Conservation (phyloP, 176 grass and related monocot genomes). For the Miscanthus lutarioriparius region DNA sequence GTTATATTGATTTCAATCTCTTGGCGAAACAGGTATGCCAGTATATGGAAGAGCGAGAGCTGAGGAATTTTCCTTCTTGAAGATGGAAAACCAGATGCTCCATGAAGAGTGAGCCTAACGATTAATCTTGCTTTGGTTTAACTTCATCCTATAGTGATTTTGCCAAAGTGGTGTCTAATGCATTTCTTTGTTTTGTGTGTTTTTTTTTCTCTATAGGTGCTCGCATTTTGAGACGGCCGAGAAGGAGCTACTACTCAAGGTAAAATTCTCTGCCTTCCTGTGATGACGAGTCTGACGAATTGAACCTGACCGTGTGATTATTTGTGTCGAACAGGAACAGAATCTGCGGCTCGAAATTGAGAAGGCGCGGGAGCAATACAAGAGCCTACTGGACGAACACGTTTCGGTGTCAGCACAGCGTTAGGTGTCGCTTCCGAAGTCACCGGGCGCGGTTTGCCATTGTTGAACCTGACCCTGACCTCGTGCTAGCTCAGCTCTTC, state of each 20-base stretch:
- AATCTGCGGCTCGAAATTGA: conserved; percentile 25
- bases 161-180: neutral
- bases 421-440: neutral
- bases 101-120: conserved; percentile 34
- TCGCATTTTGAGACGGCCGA: conserved; percentile 10
- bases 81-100: conserved; percentile 39
- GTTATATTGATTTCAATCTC: neutral
- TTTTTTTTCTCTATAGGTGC: conserved; percentile 14
- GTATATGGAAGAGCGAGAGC: conserved; percentile 13
- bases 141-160: neutral
- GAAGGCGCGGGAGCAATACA: conserved; percentile 16
- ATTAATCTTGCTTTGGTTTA: neutral
- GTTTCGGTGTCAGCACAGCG: neutral
- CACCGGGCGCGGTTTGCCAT: neutral
- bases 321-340: conserved; percentile 17
- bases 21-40: conserved; percentile 4
- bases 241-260: conserved; percentile 42
- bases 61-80: conserved; percentile 32
- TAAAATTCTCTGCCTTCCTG: neutral
- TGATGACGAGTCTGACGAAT: neutral
- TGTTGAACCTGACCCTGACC: too few relatives aligned
- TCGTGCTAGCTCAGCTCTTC: neutral
- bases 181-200: neutral
- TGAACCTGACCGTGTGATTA: neutral
- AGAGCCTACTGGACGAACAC: conserved; percentile 27